Conservation (phyloP, 176 grass and related monocot genomes). For the Oryza rufipogon region DNA sequence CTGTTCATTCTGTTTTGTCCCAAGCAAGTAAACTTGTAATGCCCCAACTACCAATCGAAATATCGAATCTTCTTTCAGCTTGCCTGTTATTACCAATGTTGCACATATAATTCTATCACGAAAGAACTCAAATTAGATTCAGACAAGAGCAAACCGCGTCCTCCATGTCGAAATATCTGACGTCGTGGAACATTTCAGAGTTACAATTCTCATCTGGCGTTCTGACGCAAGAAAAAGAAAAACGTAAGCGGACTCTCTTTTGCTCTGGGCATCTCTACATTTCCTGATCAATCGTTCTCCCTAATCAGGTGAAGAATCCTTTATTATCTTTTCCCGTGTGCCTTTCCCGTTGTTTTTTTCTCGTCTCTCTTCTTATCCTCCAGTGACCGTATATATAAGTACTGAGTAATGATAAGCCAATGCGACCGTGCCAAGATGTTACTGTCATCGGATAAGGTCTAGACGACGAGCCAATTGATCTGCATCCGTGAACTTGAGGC, state of each 20-base stretch:
- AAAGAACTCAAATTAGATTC: background rate
- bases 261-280: background rate
- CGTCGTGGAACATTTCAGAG: background rate
- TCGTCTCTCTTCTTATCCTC: background rate
- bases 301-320: background rate
- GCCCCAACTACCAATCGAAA: background rate
- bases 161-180: background rate
- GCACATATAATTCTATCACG: background rate
- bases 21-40: constrained; percentile 12
- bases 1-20: background rate
- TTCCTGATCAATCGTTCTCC: background rate
- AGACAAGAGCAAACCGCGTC: background rate
- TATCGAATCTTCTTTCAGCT: background rate
- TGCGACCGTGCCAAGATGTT: constrained; percentile 26
- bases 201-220: background rate
- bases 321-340: constrained; percentile 25
- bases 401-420: background rate
- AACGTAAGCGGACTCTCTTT: background rate
- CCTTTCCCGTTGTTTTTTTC: background rate
- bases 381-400: background rate
- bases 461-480: background rate
- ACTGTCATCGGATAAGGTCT: constrained; percentile 24
- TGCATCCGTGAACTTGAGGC: background rate
- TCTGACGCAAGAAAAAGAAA: background rate
- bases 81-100: background rate